Percentiles rank a stretch among this genome's conserved stretches.
Conservation (phyloP, 2,329 filamentous ascomycete species). For the Alternaria infectoria region DNA sequence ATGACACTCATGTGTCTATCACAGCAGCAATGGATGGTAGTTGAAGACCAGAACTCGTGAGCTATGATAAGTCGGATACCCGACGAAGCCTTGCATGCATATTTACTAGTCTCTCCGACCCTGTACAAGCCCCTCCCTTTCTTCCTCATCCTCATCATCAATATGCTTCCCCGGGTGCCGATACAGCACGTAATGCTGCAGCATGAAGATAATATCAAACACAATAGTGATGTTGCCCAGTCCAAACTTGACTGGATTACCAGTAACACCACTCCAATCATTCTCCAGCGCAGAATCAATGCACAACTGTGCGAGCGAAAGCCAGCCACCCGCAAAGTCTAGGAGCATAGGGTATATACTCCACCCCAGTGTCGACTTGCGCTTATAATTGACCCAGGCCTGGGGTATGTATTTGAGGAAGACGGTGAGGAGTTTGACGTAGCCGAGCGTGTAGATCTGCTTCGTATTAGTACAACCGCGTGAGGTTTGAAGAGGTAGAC, state of each 20-base stretch:
- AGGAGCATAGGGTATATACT: slow-evolving; percentile 83
- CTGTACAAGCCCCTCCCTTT: slow-evolving; percentile 31
- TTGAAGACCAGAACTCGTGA: not conserved
- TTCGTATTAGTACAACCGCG: not conserved
- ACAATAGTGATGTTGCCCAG: slow-evolving; percentile 84
- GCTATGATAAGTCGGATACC: too few relatives aligned
- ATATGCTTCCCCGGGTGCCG: slow-evolving; percentile 34
- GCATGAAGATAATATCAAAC: slow-evolving; percentile 85
- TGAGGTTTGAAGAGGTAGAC: too few relatives aligned
- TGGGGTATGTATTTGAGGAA: slow-evolving; percentile 88
- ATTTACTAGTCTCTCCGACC: slow-evolving; percentile 1
- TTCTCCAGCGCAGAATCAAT: slow-evolving; percentile 84
- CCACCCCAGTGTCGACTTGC: slow-evolving; percentile 87
- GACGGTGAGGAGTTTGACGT: slow-evolving; percentile 88
- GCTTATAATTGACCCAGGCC: slow-evolving; percentile 75
- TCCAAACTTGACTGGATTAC: slow-evolving; percentile 89
- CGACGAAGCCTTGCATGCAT: too few relatives aligned
- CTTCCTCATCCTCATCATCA: slow-evolving; percentile 39
- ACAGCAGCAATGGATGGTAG: not conserved
- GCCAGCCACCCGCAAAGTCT: slow-evolving; percentile 79
- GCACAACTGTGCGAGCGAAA: slow-evolving; percentile 80
- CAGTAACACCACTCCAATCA: slow-evolving; percentile 89
- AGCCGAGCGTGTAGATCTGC: slow-evolving; percentile 72
- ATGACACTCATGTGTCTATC: not conserved
- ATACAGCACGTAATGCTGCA: slow-evolving; percentile 89